A percentile compares a stretch with the other conserved stretches of the same genome.
phyloP scores from a whole-genome alignment of 306 rosid genomes.

The Vigna hirtella region DNA sequence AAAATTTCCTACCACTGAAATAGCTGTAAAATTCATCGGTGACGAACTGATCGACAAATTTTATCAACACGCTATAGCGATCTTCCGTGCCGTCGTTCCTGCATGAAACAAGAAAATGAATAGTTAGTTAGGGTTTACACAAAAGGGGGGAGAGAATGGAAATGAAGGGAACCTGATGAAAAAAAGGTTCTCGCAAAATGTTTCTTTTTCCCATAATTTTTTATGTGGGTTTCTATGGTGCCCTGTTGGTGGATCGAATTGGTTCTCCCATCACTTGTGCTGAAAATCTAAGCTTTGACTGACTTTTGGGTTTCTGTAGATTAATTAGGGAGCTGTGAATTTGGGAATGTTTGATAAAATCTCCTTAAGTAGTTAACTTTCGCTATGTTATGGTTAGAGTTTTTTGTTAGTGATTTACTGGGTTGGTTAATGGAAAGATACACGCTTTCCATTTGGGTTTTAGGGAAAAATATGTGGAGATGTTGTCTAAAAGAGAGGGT shows the following conservation, averaged over 20 bases:
- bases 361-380: slow-evolving; percentile 26
- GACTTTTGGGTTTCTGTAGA: slow-evolving; percentile 45
- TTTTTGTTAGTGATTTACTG: slow-evolving; percentile 30
- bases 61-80: slow-evolving; percentile 78
- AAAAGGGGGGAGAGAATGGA: not conserved
- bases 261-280: slow-evolving; percentile 25
- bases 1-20: slow-evolving; percentile 78
- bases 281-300: slow-evolving; percentile 48
- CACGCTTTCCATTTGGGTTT: slow-evolving; percentile 34
- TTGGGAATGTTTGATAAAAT: slow-evolving; percentile 45
- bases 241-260: slow-evolving; percentile 43
- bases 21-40: slow-evolving; percentile 62
- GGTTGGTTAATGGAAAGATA: slow-evolving; percentile 39
- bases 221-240: slow-evolving; percentile 29
- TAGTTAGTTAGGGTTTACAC: not conserved
- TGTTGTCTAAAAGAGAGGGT: slow-evolving; percentile 28
- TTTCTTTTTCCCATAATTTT: not conserved
- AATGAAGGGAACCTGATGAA: slow-evolving; percentile 67
- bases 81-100: slow-evolving; percentile 93
- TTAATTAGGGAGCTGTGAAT: slow-evolving; percentile 29
- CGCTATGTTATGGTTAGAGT: slow-evolving; percentile 14
- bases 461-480: slow-evolving; percentile 38
- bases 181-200: slow-evolving; percentile 47
- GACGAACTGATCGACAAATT: slow-evolving; percentile 53
- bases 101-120: slow-evolving; percentile 4